phyloP scores from a whole-genome alignment of 108 stramenopile genomes.

The Nannochloropsis salina region DNA sequence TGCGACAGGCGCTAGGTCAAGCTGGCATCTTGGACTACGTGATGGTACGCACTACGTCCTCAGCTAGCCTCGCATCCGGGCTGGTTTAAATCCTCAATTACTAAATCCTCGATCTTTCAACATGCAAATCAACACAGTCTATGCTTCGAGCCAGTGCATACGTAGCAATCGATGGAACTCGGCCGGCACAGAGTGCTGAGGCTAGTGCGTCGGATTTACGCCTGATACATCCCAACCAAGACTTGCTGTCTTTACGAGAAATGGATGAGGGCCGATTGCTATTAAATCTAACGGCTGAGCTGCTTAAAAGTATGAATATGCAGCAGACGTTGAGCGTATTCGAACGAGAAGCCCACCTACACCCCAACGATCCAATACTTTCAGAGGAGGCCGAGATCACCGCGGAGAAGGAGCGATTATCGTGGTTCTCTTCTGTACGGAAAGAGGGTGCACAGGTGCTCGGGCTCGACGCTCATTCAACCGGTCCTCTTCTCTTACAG shows the following conservation, averaged over 20 bases:
- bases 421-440: not conserved
- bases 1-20: not conserved
- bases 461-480: not conserved
- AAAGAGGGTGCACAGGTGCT: not conserved
- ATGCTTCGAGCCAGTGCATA: not conserved
- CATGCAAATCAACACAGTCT: not conserved
- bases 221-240: not conserved
- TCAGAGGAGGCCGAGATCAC: too few species aligned
- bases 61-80: too few species aligned
- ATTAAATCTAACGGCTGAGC: not conserved
- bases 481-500: not conserved
- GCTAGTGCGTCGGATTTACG: not conserved
- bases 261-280: not conserved
- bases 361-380: not conserved
- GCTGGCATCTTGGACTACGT: slow-evolving; percentile 8
- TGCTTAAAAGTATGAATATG: not conserved
- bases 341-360: not conserved
- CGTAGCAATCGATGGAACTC: not conserved
- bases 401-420: too few species aligned
- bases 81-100: too few species aligned
- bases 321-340: not conserved
- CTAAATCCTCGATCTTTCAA: too few species aligned
- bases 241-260: not conserved
- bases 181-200: not conserved
- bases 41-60: not conserved